Evolutionary conservation across 208 protist species (phyloP).

Genomic region (Strigomonas culicis): DNA sequence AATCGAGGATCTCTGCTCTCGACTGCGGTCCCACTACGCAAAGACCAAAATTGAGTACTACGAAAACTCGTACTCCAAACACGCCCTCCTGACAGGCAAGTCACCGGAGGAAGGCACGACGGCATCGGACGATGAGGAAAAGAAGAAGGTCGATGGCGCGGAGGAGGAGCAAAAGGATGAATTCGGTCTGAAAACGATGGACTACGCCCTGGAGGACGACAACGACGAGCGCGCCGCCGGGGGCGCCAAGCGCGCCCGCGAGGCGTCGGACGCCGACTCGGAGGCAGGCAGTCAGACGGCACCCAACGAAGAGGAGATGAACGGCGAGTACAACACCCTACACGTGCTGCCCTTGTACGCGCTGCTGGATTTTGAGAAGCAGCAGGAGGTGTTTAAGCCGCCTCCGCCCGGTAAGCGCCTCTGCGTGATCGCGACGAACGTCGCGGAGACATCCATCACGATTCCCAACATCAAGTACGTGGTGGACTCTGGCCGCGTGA

Average conservation of each 20-base stretch:
- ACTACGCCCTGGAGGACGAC: conserved; percentile 53
- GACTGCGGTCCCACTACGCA: conserved; percentile 78
- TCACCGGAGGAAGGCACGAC: conserved; percentile 39
- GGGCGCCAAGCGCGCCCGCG: conserved; percentile 24
- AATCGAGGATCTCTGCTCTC: conserved; percentile 89
- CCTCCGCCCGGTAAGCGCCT: conserved; percentile 89
- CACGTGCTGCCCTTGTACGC: conserved; percentile 99
- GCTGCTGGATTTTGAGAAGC: conserved; percentile 90
- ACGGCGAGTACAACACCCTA: conserved; percentile 88
- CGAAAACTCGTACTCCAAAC: conserved; percentile 73
- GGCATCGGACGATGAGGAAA: conserved; percentile 18
- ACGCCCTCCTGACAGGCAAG: conserved; percentile 30
- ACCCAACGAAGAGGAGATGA: conserved; percentile 67
- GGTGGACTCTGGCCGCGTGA: conserved; percentile 97
- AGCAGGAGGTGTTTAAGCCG: conserved; percentile 93
- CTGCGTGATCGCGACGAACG: conserved; percentile 99
- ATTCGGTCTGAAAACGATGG: conserved; percentile 25
- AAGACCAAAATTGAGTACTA: conserved; percentile 86
- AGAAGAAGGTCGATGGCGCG: conserved; percentile 14
- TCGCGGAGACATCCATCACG: conserved; percentile 99
- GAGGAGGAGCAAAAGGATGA: conserved; percentile 25
- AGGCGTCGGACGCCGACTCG: conserved; percentile 12
- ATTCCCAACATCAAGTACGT: conserved; percentile 99
- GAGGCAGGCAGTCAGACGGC: conserved; percentile 11
- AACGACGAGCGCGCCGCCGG: conserved; percentile 9